phyloP scores from a whole-genome alignment of 208 protist species.

The Kentomonas sorsogonicus region DNA sequence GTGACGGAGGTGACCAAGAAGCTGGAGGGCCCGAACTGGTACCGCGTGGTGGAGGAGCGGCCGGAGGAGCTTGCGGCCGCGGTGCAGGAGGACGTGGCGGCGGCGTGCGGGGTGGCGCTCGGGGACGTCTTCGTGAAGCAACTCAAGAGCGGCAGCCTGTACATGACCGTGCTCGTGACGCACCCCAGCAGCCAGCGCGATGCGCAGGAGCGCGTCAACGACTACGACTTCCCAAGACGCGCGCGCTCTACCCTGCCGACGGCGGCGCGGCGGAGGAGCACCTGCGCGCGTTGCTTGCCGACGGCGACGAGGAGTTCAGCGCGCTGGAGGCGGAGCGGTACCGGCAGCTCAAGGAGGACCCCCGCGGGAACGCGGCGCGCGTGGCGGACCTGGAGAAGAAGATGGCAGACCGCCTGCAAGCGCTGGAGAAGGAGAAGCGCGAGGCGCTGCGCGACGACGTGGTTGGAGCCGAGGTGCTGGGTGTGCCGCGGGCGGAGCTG shows the following conservation, averaged over 20 bases:
- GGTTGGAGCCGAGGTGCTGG: too few relatives aligned
- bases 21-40: constrained; percentile 57
- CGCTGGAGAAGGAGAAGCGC: constrained; percentile 24
- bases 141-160: too few relatives aligned
- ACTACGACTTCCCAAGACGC: constrained; percentile 37
- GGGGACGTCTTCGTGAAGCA: too few relatives aligned
- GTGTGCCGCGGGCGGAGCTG: constrained; percentile 20
- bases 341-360: constrained; percentile 60
- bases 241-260: constrained; percentile 15
- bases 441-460: constrained; percentile 37
- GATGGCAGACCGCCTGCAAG: constrained; percentile 33
- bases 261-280: constrained; percentile 29
- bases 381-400: constrained; percentile 22
- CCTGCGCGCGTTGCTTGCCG: constrained; percentile 19
- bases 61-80: constrained; percentile 49
- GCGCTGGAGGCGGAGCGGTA: too few relatives aligned
- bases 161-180: too few relatives aligned
- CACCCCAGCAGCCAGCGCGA: too few relatives aligned
- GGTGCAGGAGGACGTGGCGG: too few relatives aligned
- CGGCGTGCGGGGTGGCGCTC: too few relatives aligned
- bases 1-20: constrained; percentile 37
- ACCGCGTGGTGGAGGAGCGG: constrained; percentile 11
- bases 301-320: too few relatives aligned
- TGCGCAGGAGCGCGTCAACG: constrained; percentile 68
- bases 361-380: constrained; percentile 11